Evolutionary conservation across 2,329 filamentous ascomycete genomes (phyloP).

Genomic region (Arthrinium phaeospermum): DNA sequence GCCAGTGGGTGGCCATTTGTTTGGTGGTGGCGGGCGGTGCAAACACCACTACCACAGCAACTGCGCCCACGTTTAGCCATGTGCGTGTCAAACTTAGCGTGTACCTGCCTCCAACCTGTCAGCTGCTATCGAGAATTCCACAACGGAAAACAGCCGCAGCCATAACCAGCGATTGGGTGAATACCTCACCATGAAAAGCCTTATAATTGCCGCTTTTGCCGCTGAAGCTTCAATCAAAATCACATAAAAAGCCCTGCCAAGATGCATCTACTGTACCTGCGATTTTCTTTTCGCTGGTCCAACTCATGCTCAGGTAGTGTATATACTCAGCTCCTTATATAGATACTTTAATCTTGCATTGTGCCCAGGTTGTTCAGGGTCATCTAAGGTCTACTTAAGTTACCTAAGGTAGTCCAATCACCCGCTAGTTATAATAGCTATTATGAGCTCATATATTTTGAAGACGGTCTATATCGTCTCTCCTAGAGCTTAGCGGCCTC

Average conservation of each 20-base stretch:
- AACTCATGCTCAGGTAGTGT: not conserved
- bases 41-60: not conserved
- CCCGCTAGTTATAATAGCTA: not conserved
- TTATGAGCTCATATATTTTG: not conserved
- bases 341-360: not conserved
- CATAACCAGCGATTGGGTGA: not conserved
- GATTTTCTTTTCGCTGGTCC: not conserved
- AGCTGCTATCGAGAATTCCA: not conserved
- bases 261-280: not conserved
- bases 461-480: not conserved
- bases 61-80: not conserved
- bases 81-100: not conserved
- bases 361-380: not conserved
- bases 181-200: not conserved
- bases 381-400: not conserved
- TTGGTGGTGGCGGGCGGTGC: not conserved
- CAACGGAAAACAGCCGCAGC: not conserved
- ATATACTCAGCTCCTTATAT: not conserved
- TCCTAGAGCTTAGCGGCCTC: constrained; percentile 42
- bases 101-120: not conserved
- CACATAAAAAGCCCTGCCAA: not conserved
- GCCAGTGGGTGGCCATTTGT: not conserved
- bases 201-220: not conserved
- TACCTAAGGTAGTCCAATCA: too few relatives aligned
- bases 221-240: not conserved